phyloP scores from a whole-genome alignment of 2,329 filamentous ascomycete genomes.

The Cercospora citrullina region DNA sequence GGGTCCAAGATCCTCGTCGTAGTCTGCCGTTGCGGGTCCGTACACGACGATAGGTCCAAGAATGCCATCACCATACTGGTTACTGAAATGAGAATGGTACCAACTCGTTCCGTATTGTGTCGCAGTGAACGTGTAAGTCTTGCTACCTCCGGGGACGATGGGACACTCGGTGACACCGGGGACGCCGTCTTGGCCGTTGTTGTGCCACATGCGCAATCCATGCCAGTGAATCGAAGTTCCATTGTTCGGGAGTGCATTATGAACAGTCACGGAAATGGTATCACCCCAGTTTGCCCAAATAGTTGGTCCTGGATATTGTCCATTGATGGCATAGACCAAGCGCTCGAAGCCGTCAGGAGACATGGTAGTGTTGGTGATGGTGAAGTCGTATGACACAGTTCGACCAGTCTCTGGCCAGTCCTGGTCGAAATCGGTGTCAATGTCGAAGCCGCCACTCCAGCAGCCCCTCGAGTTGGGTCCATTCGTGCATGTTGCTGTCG shows the following conservation, averaged over 20 bases:
- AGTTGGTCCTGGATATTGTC: slow-evolving; percentile 58
- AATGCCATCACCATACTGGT: slow-evolving; percentile 59
- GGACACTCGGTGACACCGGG: slow-evolving; percentile 49
- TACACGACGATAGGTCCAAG: slow-evolving; percentile 63
- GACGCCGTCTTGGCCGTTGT: slow-evolving; percentile 60
- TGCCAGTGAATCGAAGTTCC: slow-evolving; percentile 65
- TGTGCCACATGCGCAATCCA: slow-evolving; percentile 59
- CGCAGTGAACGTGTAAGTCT: slow-evolving; percentile 60
- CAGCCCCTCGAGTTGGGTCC: slow-evolving; percentile 32
- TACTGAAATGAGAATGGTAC: slow-evolving; percentile 58
- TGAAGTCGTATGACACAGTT: slow-evolving; percentile 40
- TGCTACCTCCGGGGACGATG: slow-evolving; percentile 52
- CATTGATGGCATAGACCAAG: slow-evolving; percentile 56
- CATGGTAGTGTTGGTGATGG: slow-evolving; percentile 39
- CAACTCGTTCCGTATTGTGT: slow-evolving; percentile 48
- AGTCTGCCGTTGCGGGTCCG: slow-evolving; percentile 59
- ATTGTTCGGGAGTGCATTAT: slow-evolving; percentile 55
- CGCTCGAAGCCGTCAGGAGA: slow-evolving; percentile 49
- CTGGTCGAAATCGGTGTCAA: slow-evolving; percentile 40
- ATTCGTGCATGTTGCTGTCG: slow-evolving; percentile 35
- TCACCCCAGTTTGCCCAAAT: slow-evolving; percentile 38
- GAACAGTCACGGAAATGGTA: slow-evolving; percentile 55
- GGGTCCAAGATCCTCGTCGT: slow-evolving; percentile 63
- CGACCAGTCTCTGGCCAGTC: slow-evolving; percentile 38
- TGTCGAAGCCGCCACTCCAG: slow-evolving; percentile 34